phyloP scores from a whole-genome alignment of 2,329 filamentous ascomycete species.

The Alternaria arborescens region DNA sequence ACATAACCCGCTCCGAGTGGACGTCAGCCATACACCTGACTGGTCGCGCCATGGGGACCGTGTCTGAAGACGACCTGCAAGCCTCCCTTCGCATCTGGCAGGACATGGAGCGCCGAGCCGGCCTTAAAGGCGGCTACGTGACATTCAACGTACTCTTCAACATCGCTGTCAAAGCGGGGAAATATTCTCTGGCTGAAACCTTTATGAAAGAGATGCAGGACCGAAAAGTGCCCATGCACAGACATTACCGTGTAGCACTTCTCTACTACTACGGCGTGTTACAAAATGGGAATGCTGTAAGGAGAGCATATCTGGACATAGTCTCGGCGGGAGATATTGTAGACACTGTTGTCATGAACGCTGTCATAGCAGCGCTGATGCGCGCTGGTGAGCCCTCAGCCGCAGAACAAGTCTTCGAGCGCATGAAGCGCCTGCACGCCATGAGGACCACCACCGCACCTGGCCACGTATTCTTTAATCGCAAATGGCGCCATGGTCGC shows the following conservation, averaged over 20 bases:
- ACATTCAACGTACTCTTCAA: constrained; percentile 96
- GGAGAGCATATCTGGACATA: constrained; percentile 81
- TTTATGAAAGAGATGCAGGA: constrained; percentile 81
- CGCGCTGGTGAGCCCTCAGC: constrained; percentile 77
- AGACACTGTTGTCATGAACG: constrained; percentile 86
- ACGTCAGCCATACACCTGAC: constrained; percentile 84
- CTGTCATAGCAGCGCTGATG: constrained; percentile 81
- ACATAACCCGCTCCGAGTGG: constrained; percentile 76
- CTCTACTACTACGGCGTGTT: constrained; percentile 85
- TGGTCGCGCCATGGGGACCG: constrained; percentile 71
- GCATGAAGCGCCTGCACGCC: constrained; percentile 75
- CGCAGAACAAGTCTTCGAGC: constrained; percentile 81
- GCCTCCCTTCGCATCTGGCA: constrained; percentile 81
- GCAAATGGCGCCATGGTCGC: constrained; percentile 54
- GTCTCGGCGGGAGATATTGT: constrained; percentile 87
- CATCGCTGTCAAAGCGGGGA: constrained; percentile 83
- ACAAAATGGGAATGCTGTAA: constrained; percentile 75
- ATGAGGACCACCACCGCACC: constrained; percentile 40
- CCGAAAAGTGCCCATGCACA: constrained; percentile 73
- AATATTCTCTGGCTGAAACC: constrained; percentile 83
- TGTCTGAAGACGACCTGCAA: constrained; percentile 69
- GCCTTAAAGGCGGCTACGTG: constrained; percentile 72
- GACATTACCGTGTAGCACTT: constrained; percentile 81
- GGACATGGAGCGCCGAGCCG: constrained; percentile 82
- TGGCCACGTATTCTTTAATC: constrained; percentile 41